Conservation (phyloP, 2,329 filamentous ascomycete species). For the Pestalotiopsis sp. region DNA sequence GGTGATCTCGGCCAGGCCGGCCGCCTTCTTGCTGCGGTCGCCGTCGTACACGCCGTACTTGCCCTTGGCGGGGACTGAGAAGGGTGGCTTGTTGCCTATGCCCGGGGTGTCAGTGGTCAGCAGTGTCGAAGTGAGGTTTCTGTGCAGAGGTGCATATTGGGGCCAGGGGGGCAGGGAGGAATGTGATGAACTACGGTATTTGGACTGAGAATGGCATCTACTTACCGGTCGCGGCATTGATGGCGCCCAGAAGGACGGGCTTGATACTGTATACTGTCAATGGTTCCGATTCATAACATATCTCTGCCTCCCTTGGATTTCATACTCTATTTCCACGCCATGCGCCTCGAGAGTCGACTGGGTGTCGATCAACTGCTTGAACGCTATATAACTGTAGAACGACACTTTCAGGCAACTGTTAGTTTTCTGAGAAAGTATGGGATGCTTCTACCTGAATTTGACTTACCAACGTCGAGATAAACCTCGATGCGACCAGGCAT, state of each 20-base stretch:
- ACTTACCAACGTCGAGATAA: conserved; percentile 67
- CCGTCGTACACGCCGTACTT: conserved; percentile 50
- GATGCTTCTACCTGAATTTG: no score
- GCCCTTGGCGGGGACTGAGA: conserved; percentile 69
- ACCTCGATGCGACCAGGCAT: conserved; percentile 67
- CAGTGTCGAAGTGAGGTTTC: no score
- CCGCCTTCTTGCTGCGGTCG: conserved; percentile 38
- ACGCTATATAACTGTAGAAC: conserved; percentile 57
- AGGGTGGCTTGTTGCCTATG: conserved; percentile 74
- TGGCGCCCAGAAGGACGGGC: conserved; percentile 71
- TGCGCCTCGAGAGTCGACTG: conserved; percentile 55
- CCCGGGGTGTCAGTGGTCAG: not conserved
- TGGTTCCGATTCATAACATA: no score
- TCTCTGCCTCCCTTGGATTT: not conserved
- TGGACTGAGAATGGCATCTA: not conserved
- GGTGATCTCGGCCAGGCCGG: conserved; percentile 37
- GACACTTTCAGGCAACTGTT: conserved; percentile 54
- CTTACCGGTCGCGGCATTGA: conserved; percentile 61
- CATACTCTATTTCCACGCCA: conserved; percentile 67
- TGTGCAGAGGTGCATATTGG: not conserved
- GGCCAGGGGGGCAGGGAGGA: no score
- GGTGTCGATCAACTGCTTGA: conserved; percentile 61
- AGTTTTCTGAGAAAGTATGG: conserved; percentile 12
- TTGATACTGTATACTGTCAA: conserved; percentile 53
- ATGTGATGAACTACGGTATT: not conserved